Percentiles rank a stretch among this genome's conserved stretches.
Evolutionary conservation across 202 grass and related monocot species (phyloP).

Genomic region (Schoenoplectus triqueter): DNA sequence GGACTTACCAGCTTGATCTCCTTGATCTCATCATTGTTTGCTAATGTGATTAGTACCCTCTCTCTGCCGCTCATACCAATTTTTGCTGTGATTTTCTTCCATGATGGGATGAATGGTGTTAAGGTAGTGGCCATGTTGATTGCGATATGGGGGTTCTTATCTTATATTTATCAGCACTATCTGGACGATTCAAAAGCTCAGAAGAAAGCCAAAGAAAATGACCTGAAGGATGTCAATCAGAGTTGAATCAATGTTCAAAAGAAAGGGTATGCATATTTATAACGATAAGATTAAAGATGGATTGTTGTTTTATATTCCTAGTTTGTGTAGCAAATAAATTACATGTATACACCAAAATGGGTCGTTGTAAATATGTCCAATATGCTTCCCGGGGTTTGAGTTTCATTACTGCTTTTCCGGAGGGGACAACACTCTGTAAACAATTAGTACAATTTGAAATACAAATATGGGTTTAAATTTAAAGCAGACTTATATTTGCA

Average conservation of each 20-base stretch:
- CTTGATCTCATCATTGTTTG: slow-evolving; percentile 57
- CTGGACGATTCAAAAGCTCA: slow-evolving; percentile 33
- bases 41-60: slow-evolving; percentile 52
- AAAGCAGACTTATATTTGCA: too few species aligned
- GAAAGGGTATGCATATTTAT: neutral
- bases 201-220: neutral
- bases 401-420: too few species aligned
- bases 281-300: neutral
- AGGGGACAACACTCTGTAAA: too few species aligned
- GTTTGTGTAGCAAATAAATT: neutral
- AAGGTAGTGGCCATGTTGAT: slow-evolving; percentile 51
- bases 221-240: neutral
- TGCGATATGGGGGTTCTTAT: slow-evolving; percentile 56
- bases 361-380: neutral
- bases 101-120: slow-evolving; percentile 48
- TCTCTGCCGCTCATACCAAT: slow-evolving; percentile 42
- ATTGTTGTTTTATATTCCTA: neutral
- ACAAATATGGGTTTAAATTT: too few species aligned
- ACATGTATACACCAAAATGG: neutral
- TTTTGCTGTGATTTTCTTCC: slow-evolving; percentile 54
- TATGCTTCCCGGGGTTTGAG: too few species aligned
- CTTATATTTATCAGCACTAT: slow-evolving; percentile 56
- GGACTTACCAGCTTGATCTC: slow-evolving; percentile 43
- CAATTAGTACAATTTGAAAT: too few species aligned
- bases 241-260: neutral